Base-by-base conservation (phyloP, 2,329 filamentous ascomycete species). In the Metarhizium rileyi region DNA sequence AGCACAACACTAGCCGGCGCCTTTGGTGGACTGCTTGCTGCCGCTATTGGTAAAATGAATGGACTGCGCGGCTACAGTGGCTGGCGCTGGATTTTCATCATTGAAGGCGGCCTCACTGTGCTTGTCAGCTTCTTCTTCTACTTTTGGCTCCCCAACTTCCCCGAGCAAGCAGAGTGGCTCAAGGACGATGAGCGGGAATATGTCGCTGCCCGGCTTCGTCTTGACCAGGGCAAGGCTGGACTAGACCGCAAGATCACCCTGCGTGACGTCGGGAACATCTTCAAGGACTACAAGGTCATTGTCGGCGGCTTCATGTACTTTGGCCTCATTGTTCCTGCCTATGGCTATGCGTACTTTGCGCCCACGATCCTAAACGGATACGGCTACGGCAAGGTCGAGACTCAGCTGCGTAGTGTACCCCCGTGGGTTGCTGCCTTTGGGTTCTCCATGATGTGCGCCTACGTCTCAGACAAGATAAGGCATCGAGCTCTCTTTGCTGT, bases 11-110 rank as follows among this genome's bases (percentile, higher is more conserved):
- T 91, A 3, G 87, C 87, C 1, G 87, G 87, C 28, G 87, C 89
- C 0, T 96, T 95, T 59, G 90, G 88, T 41, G 90, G 90, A 2
- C 76, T 96, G 1, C 75, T 96, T 4, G 90, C 90, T 1, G 84
- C 82, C 1, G 90, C 84, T 0, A 94, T 96, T 54, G 87, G 87
- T n/a, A 87, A 93, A 61, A 90, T 86, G 66, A 63, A 73, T 12
- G 82, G 82, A 5, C 68, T 74, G 2, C 72, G 71, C 2, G 69
- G 70, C 4, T 66, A 84, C 18, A 67, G 66, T 3, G 81, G 81
- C 41, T 86, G 83, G 83, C 71, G 80, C 40, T 85, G 82, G 82
- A 85, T 84, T 65, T 84, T 84, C 63, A 74, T 78, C 55, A 68
- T 74, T 41, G 67, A 73, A 60, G 77, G 77, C 35, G 53, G 71